phyloP scores from a whole-genome alignment of 495 filamentous ascomycete genomes.

The Bathelium albidoporum region DNA sequence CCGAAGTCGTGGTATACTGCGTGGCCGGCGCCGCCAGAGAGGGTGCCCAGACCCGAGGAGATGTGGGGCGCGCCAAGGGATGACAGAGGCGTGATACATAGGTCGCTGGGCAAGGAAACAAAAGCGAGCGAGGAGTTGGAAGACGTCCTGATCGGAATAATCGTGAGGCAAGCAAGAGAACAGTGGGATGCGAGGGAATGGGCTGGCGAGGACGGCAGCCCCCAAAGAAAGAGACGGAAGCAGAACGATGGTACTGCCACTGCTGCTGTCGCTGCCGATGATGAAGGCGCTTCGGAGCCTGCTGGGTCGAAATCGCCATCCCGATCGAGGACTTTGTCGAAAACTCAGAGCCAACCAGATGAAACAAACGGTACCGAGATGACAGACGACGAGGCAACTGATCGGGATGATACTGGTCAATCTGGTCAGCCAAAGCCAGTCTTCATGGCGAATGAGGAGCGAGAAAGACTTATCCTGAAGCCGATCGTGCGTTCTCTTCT shows the following conservation, averaged over 20 bases:
- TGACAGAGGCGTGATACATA: constrained; percentile 41
- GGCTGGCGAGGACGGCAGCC: constrained; percentile 13
- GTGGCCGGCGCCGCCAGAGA: constrained; percentile 57
- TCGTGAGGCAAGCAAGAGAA: constrained; percentile 55
- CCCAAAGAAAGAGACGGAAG: constrained; percentile 10
- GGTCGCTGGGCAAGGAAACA: constrained; percentile 33
- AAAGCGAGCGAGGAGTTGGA: constrained; percentile 51
- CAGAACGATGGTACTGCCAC: constrained; percentile 6
- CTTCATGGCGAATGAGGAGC: constrained; percentile 52
- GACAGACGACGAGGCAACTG: constrained; percentile 14
- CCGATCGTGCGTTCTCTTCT: constrained; percentile 57
- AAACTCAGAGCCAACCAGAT: too few relatives aligned
- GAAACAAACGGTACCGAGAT: neutral
- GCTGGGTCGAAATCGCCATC: neutral
- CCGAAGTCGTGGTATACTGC: constrained; percentile 52
- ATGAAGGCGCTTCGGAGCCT: neutral
- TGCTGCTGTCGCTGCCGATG: constrained; percentile 9
- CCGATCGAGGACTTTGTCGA: neutral
- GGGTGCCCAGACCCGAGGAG: constrained; percentile 51
- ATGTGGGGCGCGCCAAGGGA: constrained; percentile 20
- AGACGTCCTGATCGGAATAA: constrained; percentile 52
- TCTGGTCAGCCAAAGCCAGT: constrained; percentile 24
- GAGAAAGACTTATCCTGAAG: constrained; percentile 47
- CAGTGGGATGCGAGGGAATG: constrained; percentile 36
- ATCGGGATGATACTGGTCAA: constrained; percentile 2